Base-by-base conservation (phyloP, 169 alveolate genomes). In the Plasmodium fragile region DNA sequence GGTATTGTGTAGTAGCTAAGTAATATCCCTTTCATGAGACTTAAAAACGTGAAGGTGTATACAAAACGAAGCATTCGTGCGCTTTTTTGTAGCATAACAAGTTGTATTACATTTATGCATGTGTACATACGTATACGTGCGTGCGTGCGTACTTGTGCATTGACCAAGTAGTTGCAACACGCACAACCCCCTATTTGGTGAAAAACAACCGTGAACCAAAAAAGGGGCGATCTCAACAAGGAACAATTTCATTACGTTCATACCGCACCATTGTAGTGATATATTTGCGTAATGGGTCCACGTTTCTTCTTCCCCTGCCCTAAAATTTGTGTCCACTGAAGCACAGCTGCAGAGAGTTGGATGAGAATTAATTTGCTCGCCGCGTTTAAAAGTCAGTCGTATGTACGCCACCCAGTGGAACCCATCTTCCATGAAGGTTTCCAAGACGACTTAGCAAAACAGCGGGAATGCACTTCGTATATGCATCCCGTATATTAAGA, bases 1-100 rank as follows among this genome's bases (percentile, higher is more conserved):
- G n/a, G 80, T 7, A 1, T 16, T 52, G 25, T 32, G 78, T 45
- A 55, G 78, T 45, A 55, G 41, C 59, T 28, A 32, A 25, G 53
- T 49, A 49, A 49, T 13, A 52, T 10, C n/a, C 59, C 41, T 81
- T 81, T 72, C 70, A 34, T 81, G 41, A 81, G 55, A 43, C 78
- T 13, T 81, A 53, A 16, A 81, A 32, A 30, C 28, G 39, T 41
- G 55, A 78, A 36, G 30, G 49, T 78, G 53, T 49, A 71, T 22
- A n/a, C n/a, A n/a, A n/a, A 41, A 78, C 49, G 55, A 78, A 36
- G 3, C 32, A 2, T 78, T 41, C 30, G 32, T 43, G 30, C 43
- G 71, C 53, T 78, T 78, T 18, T 78, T 18, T 78, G 30, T 11
- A 25, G 16, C 75, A 2, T 65, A 65, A n/a, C 59, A 49, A 49